Percentiles rank a stretch among this genome's conserved stretches.
These are phyloP conservation scores for Termitomyces sp. DNA, from an alignment of 768 basidiomycete genomes.

Conservation along the genomic window DNA sequence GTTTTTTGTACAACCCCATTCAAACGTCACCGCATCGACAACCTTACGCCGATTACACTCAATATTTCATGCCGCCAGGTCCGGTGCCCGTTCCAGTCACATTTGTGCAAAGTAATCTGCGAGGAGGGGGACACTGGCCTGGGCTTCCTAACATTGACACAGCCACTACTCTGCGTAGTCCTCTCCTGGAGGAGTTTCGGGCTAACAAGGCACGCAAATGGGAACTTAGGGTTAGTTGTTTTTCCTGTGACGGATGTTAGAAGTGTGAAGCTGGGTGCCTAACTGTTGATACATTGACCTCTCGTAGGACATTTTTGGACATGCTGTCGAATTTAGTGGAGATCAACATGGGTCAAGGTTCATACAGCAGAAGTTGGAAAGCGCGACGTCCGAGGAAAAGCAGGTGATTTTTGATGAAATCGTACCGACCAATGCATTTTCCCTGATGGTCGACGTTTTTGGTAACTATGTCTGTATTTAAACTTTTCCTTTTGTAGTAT, in stretches of 20 bases:
- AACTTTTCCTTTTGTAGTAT: background rate
- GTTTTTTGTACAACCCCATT: constrained; percentile 35
- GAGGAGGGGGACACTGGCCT: constrained; percentile 35
- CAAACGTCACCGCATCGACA: constrained; percentile 39
- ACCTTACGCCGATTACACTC: constrained; percentile 49
- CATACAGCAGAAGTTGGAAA: constrained; percentile 84
- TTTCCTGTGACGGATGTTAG: background rate
- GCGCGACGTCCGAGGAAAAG: constrained; percentile 73
- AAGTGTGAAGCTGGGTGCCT: constrained; percentile 5
- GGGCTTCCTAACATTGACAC: constrained; percentile 30
- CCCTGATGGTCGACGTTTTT: constrained; percentile 87
- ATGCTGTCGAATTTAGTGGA: constrained; percentile 85
- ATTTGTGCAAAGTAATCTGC: constrained; percentile 30
- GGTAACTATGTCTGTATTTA: constrained; percentile 80
- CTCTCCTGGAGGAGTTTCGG: constrained; percentile 81
- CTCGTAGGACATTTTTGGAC: constrained; percentile 75
- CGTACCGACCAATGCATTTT: constrained; percentile 65
- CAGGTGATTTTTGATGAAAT: constrained; percentile 84
- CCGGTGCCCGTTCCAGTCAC: constrained; percentile 28
- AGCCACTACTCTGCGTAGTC: constrained; percentile 50
- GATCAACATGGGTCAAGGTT: constrained; percentile 99
- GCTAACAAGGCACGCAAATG: constrained; percentile 74
- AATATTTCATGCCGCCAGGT: constrained; percentile 38
- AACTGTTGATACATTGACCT: constrained; percentile 9
- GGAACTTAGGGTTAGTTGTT: constrained; percentile 63